A percentile compares a stretch with the other conserved stretches of the same genome.
Conservation (phyloP, 257 asterid species). For the Ilex asprella region DNA sequence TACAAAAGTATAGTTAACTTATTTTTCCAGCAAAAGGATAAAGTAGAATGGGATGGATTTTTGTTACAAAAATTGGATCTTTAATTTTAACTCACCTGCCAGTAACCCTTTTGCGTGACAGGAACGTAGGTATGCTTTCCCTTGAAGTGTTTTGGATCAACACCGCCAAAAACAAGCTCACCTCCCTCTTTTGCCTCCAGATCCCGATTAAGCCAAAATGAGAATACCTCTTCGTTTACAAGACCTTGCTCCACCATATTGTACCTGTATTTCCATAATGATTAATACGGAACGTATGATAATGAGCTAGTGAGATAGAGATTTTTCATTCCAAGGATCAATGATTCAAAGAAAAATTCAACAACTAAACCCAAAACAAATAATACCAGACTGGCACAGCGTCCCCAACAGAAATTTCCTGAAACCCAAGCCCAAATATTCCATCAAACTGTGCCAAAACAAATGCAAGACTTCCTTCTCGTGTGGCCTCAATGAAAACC, state of each 20-base stretch:
- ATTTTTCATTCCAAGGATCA: neutral
- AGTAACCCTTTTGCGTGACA: too few species aligned
- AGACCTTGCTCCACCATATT: neutral
- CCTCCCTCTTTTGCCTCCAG: too few species aligned
- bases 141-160: too few species aligned
- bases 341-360: too few species aligned
- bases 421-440: slow-evolving; percentile 90
- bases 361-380: neutral
- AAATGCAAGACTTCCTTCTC: slow-evolving; percentile 76
- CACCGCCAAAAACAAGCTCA: too few species aligned
- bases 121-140: too few species aligned
- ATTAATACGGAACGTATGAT: neutral
- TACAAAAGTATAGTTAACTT: too few species aligned
- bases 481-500: slow-evolving; percentile 77
- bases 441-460: slow-evolving; percentile 85
- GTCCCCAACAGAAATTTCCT: slow-evolving; percentile 76
- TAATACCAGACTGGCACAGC: slow-evolving; percentile 79
- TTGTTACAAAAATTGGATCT: neutral
- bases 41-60: too few species aligned
- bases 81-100: too few species aligned
- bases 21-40: too few species aligned
- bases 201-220: too few species aligned
- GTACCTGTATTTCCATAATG: neutral
- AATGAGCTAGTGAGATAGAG: neutral
- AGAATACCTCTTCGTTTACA: too few species aligned